Evolutionary conservation across 2,329 filamentous ascomycete species (phyloP).

Genomic region (Fusarium bactridioides): DNA sequence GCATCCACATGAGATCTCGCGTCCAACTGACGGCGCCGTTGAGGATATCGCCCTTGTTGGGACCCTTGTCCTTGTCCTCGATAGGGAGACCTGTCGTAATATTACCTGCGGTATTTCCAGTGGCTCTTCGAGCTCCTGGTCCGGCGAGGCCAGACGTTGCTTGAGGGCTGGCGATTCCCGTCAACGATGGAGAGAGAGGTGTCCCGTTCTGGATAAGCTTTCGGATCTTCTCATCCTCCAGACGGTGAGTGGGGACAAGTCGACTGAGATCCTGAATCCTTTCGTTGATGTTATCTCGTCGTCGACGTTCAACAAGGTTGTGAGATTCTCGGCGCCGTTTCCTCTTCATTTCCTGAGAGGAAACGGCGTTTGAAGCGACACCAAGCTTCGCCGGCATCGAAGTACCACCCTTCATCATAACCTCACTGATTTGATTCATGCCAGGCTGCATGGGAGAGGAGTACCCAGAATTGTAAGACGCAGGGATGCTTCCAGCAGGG

Average conservation of each 20-base stretch:
- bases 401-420: constrained; percentile 85
- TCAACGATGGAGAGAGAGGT: constrained; percentile 83
- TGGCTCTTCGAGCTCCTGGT: constrained; percentile 81
- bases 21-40: constrained; percentile 98
- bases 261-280: constrained; percentile 96
- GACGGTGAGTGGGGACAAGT: constrained; percentile 87
- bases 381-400: constrained; percentile 90
- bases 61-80: constrained; percentile 98
- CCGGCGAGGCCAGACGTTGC: constrained; percentile 90
- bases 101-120: constrained; percentile 73
- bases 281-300: constrained; percentile 98
- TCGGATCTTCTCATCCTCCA: constrained; percentile 96
- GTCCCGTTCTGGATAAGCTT: constrained; percentile 95
- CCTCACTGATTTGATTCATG: constrained; percentile 83
- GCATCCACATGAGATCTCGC: constrained; percentile 95
- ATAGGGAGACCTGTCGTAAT: constrained; percentile 93
- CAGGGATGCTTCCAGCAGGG: constrained; percentile 77
- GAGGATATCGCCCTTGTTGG: constrained; percentile 98
- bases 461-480: constrained; percentile 88
- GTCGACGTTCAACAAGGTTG: constrained; percentile 92
- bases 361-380: constrained; percentile 60
- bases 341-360: constrained; percentile 92
- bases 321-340: constrained; percentile 92
- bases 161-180: constrained; percentile 71
- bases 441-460: constrained; percentile 78